Percentiles rank a stretch among this genome's conserved stretches.
Evolutionary conservation across 129 eudicot species (phyloP).

Genomic region (Sambucus nigra): DNA sequence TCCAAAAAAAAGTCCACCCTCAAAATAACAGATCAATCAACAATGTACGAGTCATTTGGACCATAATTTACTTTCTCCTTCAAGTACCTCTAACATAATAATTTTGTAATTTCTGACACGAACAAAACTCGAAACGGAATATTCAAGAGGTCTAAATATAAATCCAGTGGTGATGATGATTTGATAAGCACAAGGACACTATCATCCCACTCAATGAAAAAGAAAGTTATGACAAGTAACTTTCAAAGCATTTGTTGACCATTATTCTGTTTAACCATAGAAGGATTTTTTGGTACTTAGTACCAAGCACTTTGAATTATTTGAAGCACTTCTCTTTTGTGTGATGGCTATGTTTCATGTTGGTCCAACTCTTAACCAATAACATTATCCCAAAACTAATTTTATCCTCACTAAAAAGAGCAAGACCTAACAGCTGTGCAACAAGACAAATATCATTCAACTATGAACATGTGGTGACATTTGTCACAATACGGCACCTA

Average conservation of each 20-base stretch:
- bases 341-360: conserved; percentile 19
- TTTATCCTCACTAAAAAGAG: neutral
- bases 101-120: too few species aligned
- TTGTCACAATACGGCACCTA: conserved; percentile 10
- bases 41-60: too few species aligned
- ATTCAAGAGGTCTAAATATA: too few species aligned
- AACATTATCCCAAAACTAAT: neutral
- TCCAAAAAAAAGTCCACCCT: too few species aligned
- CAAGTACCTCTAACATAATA: too few species aligned
- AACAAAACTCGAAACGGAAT: too few species aligned
- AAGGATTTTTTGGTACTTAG: conserved; percentile 8
- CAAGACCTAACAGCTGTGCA: conserved; percentile 13
- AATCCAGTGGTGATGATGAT: too few species aligned
- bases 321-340: conserved; percentile 6
- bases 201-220: conserved; percentile 27
- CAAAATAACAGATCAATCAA: too few species aligned
- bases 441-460: conserved; percentile 15
- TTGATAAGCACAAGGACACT: conserved; percentile 23
- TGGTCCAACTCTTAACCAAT: conserved; percentile 4
- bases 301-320: conserved; percentile 21
- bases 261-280: neutral
- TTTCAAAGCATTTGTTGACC: neutral
- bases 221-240: conserved; percentile 7
- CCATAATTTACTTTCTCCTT: too few species aligned
- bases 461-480: conserved; percentile 12